Percentiles rank a stretch among this genome's conserved stretches.
phyloP scores from a whole-genome alignment of 805 yeast genomes.

The Barnettozyma vustinii region DNA sequence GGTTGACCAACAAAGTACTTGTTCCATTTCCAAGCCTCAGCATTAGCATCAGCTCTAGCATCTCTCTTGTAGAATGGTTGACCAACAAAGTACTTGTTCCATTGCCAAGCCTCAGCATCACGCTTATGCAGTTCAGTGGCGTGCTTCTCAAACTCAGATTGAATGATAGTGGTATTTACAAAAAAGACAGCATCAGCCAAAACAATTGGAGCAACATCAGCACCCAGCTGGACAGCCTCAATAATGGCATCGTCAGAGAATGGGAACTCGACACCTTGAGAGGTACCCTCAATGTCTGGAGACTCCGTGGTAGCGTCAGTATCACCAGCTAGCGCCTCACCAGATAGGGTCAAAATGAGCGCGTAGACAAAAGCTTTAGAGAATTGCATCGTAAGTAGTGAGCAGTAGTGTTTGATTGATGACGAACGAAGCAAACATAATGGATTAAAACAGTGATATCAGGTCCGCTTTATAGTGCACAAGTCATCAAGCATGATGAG shows the following conservation, averaged over 20 bases:
- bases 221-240: conserved; percentile 18
- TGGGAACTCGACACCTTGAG: conserved; percentile 22
- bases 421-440: background rate
- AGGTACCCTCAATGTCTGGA: conserved; percentile 12
- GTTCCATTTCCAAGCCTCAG: conserved; percentile 21
- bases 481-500: background rate
- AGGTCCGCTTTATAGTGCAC: background rate
- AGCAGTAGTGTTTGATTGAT: background rate
- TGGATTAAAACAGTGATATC: background rate
- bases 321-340: conserved; percentile 8
- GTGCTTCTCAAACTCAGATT: conserved; percentile 11
- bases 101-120: conserved; percentile 22
- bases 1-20: conserved; percentile 17
- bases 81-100: conserved; percentile 16
- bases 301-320: conserved; percentile 5
- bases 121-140: conserved; percentile 17
- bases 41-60: conserved; percentile 19
- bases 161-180: conserved; percentile 23
- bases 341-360: conserved; percentile 9
- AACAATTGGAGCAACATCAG: conserved; percentile 20
- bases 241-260: conserved; percentile 24
- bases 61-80: conserved; percentile 19
- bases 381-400: conserved; percentile 13
- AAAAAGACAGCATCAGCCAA: conserved; percentile 23
- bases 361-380: conserved; percentile 10